Base-by-base conservation (phyloP, 208 protist genomes). In the Strigomonas galati region DNA sequence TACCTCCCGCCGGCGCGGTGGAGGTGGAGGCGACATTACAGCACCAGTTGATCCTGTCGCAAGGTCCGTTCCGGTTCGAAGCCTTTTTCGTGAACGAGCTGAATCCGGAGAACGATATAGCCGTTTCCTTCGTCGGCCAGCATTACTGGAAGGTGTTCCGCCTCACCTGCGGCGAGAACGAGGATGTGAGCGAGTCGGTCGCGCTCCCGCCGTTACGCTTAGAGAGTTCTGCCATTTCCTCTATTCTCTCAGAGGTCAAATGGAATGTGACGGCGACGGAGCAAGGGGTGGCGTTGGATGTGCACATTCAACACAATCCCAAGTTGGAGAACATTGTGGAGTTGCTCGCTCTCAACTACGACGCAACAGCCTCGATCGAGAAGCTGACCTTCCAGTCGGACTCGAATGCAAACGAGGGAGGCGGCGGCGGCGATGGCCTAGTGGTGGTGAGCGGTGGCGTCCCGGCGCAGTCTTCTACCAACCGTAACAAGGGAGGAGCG, bases 41-140 rank as follows among this genome's bases (percentile, higher is more conserved):
- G 64, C 57, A 84, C 24, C 74, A 85, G 51, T 74, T 82, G 26
- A 89, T 91, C 48, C 75, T 72, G 2, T 78, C 72, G 27, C 86
- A 95, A 60, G 90, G 90, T 23, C 73, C 77, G 21, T 95, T 95
- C 58, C 77, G 75, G 23, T 86, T 86, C 62, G 74, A 84, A 56
- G 80, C 85, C 10, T 93, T 82, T 62, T 93, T 95, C 67, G 78
- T 92, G 24, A 95, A 95, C 62, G 85, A 84, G 65, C 75, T 81
- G 44, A 95, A 95, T 65, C 76, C 82, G 1, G 90, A 93, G 68
- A 95, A 95, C 58, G 90, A 95, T 70, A 93, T 95, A 61, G 74
- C 85, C 17, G 87, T 89, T 15, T 66, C 77, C 40, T 68, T 95
- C 9, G 87, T 66, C 21, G 90, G 90, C 27, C 80, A 90, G 73